A percentile compares a stretch with the other conserved stretches of the same genome.
phyloP scores from a whole-genome alignment of 495 filamentous ascomycete species.

The Podospora tetraspora region DNA sequence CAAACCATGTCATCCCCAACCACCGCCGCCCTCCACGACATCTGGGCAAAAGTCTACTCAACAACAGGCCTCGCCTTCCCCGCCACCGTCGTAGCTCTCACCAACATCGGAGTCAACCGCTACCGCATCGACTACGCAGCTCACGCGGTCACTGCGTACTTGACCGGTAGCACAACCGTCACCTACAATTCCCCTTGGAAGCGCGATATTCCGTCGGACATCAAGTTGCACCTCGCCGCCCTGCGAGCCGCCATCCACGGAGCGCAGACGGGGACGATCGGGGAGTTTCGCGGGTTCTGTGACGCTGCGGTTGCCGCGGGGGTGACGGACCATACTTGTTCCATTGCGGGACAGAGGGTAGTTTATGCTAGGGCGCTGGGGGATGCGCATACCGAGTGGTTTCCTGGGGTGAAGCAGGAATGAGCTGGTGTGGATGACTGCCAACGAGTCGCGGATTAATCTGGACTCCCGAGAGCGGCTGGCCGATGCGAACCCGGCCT shows the following conservation, averaged over 20 bases:
- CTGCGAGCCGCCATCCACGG: background rate
- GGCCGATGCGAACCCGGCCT: no score
- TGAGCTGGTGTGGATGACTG: background rate
- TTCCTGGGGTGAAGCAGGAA: slow-evolving; percentile 1
- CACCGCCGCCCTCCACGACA: background rate
- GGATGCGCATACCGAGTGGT: slow-evolving; percentile 7
- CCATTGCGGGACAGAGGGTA: slow-evolving; percentile 1
- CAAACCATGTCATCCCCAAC: background rate
- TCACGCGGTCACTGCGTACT: slow-evolving; percentile 3
- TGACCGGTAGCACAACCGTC: background rate
- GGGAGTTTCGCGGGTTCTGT: background rate
- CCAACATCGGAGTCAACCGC: background rate
- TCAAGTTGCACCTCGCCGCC: background rate
- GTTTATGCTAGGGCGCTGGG: slow-evolving; percentile 2
- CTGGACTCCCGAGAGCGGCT: no score
- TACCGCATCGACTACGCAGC: slow-evolving; percentile 6
- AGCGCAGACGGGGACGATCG: background rate
- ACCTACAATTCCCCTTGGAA: background rate
- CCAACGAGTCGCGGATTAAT: no score
- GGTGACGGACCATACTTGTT: slow-evolving; percentile 1
- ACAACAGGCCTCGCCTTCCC: slow-evolving; percentile 2
- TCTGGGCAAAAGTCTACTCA: slow-evolving; percentile 8
- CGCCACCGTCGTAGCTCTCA: background rate
- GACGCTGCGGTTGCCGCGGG: background rate
- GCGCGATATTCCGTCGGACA: background rate